Evolutionary conservation across 805 yeast genomes (phyloP), one percentile per base, ranked within the genome.

Genomic region (Lipomyces sp.): DNA sequence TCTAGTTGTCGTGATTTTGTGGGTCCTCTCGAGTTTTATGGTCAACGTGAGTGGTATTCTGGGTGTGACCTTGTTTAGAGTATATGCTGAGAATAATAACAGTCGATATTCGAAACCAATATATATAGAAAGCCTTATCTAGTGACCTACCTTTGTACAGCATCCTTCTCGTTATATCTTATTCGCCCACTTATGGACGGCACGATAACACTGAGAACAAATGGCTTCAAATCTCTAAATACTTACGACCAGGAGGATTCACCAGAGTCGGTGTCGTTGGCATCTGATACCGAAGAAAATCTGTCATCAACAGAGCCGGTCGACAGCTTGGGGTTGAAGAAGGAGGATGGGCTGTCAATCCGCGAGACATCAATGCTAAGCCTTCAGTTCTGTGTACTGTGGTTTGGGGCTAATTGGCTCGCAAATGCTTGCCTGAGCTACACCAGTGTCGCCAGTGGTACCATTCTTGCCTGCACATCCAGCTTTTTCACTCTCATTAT

Each of bases 391-490:
- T 89, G 96, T 69, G 78, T 90, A 2, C 80, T 95, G 54, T 95
- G 99, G 99, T 95, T 91, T 75, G 67, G 87, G 18, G 96, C 98
- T 2, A 95, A 95, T 77, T 82, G 93, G 70, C 88, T 90, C 64
- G 92, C 95, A 39, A 95, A 95, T 77, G 91, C 97, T 0, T 87
- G 96, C 29, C 81, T 95, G 61, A 84, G 89, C 32, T 95, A 89
- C 77, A 95, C 99, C 0, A 87, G 93, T 11, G 99, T 95, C 29
- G 96, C 97, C 1, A 89, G 95, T 13, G 98, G 96, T 74, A 95
- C 98, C 2, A 94, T 95, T 32, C 79, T 95, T 51, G 90, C 97
- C 18, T 90, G 97, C 48, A 93, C 98, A 0, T 89, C 96, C 4
- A 90, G 97, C 6, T 92, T 95, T 75, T 95, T 95, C 84, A 95